A percentile compares a stretch with the other conserved stretches of the same genome.
Conservation (phyloP, 768 basidiomycete genomes). For the Boletus bicolor region DNA sequence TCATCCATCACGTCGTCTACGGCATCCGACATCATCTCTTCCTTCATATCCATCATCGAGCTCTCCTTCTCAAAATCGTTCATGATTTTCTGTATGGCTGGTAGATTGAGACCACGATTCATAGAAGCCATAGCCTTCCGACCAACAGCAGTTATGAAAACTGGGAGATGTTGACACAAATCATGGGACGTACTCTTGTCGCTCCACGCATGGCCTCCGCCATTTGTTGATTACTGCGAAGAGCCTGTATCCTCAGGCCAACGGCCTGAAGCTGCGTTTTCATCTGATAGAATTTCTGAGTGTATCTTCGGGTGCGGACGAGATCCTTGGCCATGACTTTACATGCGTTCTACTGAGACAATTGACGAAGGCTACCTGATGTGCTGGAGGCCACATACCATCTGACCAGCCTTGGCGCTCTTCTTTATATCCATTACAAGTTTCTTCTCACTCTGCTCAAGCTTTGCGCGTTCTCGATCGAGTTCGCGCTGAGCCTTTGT, state of each 20-base stretch:
- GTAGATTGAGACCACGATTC: slow-evolving; percentile 95
- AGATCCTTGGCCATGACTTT: slow-evolving; percentile 99
- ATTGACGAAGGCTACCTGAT: slow-evolving; percentile 14
- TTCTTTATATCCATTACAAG: slow-evolving; percentile 94
- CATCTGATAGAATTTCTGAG: slow-evolving; percentile 99
- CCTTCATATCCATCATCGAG: slow-evolving; percentile 99
- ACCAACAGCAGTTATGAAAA: slow-evolving; percentile 1
- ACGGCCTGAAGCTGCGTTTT: slow-evolving; percentile 97
- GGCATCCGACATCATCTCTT: slow-evolving; percentile 99
- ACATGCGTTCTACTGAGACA: slow-evolving; percentile 77
- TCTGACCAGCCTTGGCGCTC: slow-evolving; percentile 91
- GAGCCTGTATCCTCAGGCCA: slow-evolving; percentile 89
- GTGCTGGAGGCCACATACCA: slow-evolving; percentile 49
- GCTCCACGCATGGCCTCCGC: slow-evolving; percentile 99
- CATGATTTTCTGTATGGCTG: slow-evolving; percentile 94
- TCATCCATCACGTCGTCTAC: slow-evolving; percentile 97
- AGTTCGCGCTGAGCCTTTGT: slow-evolving; percentile 98
- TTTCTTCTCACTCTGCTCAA: slow-evolving; percentile 97
- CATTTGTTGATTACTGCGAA: slow-evolving; percentile 98
- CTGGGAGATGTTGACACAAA: neutral
- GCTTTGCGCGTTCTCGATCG: slow-evolving; percentile 90
- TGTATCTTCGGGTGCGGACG: slow-evolving; percentile 90
- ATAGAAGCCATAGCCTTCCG: slow-evolving; percentile 94
- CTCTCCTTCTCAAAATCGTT: slow-evolving; percentile 97
- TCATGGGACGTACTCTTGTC: slow-evolving; percentile 68